Conservation (phyloP, 2,329 filamentous ascomycete species). For the Scopulariopsis brevicaulis region DNA sequence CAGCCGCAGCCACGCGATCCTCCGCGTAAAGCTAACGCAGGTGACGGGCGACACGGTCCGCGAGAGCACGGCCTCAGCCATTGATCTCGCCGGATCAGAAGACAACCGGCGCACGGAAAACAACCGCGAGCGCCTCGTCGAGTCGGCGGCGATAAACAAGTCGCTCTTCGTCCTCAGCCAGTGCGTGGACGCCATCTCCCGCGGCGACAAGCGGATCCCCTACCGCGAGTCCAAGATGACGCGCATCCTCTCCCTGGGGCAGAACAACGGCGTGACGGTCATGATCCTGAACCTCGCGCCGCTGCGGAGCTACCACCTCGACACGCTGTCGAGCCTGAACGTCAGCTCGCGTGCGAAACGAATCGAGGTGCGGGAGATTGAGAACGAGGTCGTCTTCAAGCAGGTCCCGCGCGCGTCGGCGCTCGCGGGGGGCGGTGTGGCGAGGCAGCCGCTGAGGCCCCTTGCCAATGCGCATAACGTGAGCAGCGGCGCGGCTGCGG, state of each 20-base stretch:
- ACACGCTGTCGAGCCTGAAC: slow-evolving; percentile 87
- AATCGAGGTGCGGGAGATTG: slow-evolving; percentile 89
- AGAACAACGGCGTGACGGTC: slow-evolving; percentile 89
- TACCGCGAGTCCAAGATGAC: slow-evolving; percentile 98
- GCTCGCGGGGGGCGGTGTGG: slow-evolving; percentile 24
- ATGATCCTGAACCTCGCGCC: slow-evolving; percentile 96
- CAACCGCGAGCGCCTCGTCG: slow-evolving; percentile 81
- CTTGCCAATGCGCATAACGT: slow-evolving; percentile 66
- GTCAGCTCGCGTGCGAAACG: slow-evolving; percentile 93
- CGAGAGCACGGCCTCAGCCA: slow-evolving; percentile 81
- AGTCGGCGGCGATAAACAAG: slow-evolving; percentile 96
- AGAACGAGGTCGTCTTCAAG: slow-evolving; percentile 88
- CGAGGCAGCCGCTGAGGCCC: slow-evolving; percentile 69
- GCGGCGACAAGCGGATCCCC: slow-evolving; percentile 66
- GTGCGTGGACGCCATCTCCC: slow-evolving; percentile 87
- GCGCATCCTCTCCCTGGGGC: slow-evolving; percentile 77
- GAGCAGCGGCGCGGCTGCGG: slow-evolving; percentile 42
- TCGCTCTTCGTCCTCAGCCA: slow-evolving; percentile 89
- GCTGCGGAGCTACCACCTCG: slow-evolving; percentile 82
- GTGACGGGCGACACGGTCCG: slow-evolving; percentile 54
- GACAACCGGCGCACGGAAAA: slow-evolving; percentile 93
- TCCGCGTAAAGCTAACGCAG: slow-evolving; percentile 81
- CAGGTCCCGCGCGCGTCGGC: slow-evolving; percentile 46
- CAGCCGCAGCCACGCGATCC: slow-evolving; percentile 78
- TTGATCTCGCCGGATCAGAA: slow-evolving; percentile 90